Conservation (phyloP, 1,284 basidiomycete genomes). For the Nidula niveotomentosa region DNA sequence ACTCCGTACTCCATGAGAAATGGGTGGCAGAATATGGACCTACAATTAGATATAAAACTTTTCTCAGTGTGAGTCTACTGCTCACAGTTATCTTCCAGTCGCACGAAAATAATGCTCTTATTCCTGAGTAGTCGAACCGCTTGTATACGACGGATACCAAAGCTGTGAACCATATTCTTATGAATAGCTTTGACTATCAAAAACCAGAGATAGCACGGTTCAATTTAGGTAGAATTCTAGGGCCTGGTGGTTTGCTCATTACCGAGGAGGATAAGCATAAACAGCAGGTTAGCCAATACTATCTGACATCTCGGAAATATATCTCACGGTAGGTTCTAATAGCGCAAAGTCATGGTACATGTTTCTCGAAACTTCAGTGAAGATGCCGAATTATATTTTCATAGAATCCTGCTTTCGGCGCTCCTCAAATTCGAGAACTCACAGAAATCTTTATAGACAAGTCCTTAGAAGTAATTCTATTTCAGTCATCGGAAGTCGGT, state of each 20-base stretch:
- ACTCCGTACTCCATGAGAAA: constrained; percentile 41
- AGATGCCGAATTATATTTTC: background rate
- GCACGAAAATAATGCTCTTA: background rate
- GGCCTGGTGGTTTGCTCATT: constrained; percentile 46
- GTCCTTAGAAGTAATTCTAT: constrained; percentile 38
- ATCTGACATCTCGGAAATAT: background rate
- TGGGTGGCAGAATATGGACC: constrained; percentile 59
- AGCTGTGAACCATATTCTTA: constrained; percentile 49
- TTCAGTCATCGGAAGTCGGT: background rate
- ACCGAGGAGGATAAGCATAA: constrained; percentile 49
- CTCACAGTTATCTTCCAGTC: background rate
- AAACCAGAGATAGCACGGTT: constrained; percentile 38
- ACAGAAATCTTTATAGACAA: constrained; percentile 57
- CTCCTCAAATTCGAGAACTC: constrained; percentile 50
- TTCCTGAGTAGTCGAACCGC: constrained; percentile 28
- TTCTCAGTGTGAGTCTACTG: constrained; percentile 41
- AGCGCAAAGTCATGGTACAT: constrained; percentile 42
- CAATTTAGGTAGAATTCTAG: constrained; percentile 39
- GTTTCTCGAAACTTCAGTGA: background rate
- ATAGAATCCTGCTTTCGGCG: constrained; percentile 63
- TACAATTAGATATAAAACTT: constrained; percentile 43
- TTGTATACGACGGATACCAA: constrained; percentile 48
- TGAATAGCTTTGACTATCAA: constrained; percentile 43
- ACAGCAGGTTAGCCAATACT: constrained; percentile 38
- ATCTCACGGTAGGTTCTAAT: background rate